These are phyloP conservation scores for Fusarium dlaminii DNA, from an alignment of 2,329 filamentous ascomycete species.

Conservation along the genomic window DNA sequence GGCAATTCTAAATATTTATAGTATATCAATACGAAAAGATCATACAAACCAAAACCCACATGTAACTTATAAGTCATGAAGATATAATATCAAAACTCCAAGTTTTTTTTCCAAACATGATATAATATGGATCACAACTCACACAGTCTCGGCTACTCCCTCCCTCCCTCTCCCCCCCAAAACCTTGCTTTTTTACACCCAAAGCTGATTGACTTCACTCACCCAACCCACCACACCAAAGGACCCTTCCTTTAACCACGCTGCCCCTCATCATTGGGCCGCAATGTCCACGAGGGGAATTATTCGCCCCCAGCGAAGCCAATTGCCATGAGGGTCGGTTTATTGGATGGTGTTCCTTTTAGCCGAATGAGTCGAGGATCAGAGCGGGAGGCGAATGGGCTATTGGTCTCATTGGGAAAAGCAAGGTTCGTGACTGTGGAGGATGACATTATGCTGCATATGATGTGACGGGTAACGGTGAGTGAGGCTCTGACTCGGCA, in stretches of 20 bases:
- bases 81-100: background rate
- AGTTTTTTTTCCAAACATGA: background rate
- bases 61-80: background rate
- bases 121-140: background rate
- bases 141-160: slow-evolving; percentile 26
- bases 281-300: slow-evolving; percentile 30
- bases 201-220: slow-evolving; percentile 17
- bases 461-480: slow-evolving; percentile 10
- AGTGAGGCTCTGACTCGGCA: slow-evolving; percentile 24
- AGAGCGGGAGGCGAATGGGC: slow-evolving; percentile 16
- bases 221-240: slow-evolving; percentile 39
- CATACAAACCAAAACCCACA: background rate
- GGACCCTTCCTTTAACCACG: slow-evolving; percentile 9
- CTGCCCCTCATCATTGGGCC: slow-evolving; percentile 37
- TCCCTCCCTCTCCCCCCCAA: background rate
- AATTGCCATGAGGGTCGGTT: background rate
- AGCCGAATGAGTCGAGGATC: background rate
- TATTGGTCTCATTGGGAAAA: background rate
- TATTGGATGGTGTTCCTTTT: slow-evolving; percentile 7
- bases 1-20: slow-evolving; percentile 16
- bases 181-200: slow-evolving; percentile 7
- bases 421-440: slow-evolving; percentile 5
- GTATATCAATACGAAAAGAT: background rate
- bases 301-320: slow-evolving; percentile 5
- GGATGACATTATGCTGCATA: slow-evolving; percentile 30